Base-by-base conservation (phyloP, 495 filamentous ascomycete genomes). In the Hypoxylon trugodes region DNA sequence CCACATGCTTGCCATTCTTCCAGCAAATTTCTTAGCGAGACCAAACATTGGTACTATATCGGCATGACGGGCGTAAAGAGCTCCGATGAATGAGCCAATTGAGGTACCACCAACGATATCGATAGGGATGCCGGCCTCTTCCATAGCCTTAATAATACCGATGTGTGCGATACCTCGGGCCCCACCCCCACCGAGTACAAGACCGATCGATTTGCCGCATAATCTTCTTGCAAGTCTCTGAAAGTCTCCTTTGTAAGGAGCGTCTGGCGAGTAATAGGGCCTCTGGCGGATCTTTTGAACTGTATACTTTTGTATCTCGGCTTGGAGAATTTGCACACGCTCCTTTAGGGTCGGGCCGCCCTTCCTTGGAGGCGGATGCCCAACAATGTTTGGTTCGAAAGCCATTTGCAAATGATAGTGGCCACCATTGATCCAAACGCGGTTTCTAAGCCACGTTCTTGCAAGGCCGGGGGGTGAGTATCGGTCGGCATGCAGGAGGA, bases 361-460 rank as follows among this genome's bases (percentile, higher is more conserved):
- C 18, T 89, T 88, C 60, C 90, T 91, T 6, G 83, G 79, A 18
- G 89, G 90, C 0, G 90, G 85, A 63, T 96, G 87, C 0, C 91
- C 86, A 13, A 94, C 88, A 4, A 87, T 76, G 22, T 88, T 87
- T n/a, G 88, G 83, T 30, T 88, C 87, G 75, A 93, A 96, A 1
- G 90, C 82, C 95, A 98, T 97, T 70, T 98, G 95, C 19, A 98
- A 90, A 68, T 98, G 95, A 70, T 97, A 94, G 73, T 98, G 96
- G 33, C 95, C 92, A n/a, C 95, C 95, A 67, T 97, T 98, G 66
- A 98, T 92, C 95, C 95, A 98, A 52, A 96, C 84, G 0, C 95
- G 88, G 70, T 97, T 97, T 66, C 91, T 88, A 16, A 98, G 81
- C 95, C 95, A 98, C 40, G 85, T 84, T 32, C 95, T 81, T 0